Conservation (phyloP, 257 asterid genomes). For the Coffea eugenioides region DNA sequence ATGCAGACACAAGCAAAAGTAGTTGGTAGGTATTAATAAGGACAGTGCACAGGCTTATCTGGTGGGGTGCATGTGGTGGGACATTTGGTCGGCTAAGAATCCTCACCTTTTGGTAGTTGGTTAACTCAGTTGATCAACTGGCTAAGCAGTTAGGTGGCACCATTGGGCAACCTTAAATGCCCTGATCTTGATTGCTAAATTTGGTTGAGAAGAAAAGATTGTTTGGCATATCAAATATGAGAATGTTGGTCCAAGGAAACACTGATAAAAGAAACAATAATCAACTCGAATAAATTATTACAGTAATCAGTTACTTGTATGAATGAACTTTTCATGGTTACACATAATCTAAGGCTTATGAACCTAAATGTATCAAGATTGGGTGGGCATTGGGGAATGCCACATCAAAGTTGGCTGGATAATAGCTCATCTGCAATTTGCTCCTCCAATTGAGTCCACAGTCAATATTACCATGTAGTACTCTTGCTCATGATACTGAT, state of each 20-base stretch:
- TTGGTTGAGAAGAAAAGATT: background rate
- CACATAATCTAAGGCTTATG: background rate
- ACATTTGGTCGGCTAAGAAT: slow-evolving; percentile 6
- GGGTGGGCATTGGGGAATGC: background rate
- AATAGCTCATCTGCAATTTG: background rate
- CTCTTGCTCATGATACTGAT: slow-evolving; percentile 16
- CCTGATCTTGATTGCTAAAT: background rate
- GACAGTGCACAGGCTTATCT: slow-evolving; percentile 6
- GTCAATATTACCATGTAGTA: slow-evolving; percentile 18
- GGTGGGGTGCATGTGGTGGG: slow-evolving; percentile 34
- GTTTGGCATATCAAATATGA: background rate
- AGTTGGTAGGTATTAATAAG: slow-evolving; percentile 19
- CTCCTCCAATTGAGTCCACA: background rate
- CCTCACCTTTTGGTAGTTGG: slow-evolving; percentile 7
- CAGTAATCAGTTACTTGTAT: background rate
- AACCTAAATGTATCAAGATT: background rate
- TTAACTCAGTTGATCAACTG: slow-evolving; percentile 4
- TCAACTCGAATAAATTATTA: background rate
- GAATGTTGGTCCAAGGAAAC: background rate
- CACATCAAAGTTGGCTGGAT: background rate
- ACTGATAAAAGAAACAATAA: background rate
- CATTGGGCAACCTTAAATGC: background rate
- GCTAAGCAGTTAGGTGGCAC: slow-evolving; percentile 2
- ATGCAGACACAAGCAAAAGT: slow-evolving; percentile 8
- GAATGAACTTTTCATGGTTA: background rate